Evolutionary conservation across 257 asterid genomes (phyloP).

Genomic region (Hygrophila difformis): DNA sequence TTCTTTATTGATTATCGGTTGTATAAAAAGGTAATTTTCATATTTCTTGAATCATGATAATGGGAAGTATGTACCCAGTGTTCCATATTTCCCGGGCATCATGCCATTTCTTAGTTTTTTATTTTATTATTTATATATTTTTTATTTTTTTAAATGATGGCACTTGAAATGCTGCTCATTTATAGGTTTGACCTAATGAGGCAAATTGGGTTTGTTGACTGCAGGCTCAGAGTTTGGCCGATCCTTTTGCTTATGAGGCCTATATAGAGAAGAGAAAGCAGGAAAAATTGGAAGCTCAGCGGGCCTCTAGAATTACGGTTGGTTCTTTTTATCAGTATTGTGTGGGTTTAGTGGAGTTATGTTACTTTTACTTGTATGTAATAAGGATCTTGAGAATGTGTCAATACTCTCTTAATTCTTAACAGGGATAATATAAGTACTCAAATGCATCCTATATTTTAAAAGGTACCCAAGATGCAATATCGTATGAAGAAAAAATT

Average conservation of each 20-base stretch:
- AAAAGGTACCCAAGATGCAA: no score
- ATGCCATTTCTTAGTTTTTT: neutral
- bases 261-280: conserved; percentile 60
- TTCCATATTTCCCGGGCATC: neutral
- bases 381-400: no score
- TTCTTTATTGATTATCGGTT: conserved; percentile 73
- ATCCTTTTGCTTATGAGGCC: conserved; percentile 70
- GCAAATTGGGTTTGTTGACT: neutral
- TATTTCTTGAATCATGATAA: neutral
- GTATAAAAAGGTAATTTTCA: conserved; percentile 60
- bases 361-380: no score
- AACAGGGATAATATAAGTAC: no score
- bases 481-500: no score
- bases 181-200: no score
- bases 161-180: neutral
- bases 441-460: no score
- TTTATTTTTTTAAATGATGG: neutral
- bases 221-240: conserved; percentile 72
- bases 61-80: neutral
- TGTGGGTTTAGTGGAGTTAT: no score
- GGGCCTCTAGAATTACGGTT: conserved; percentile 77
- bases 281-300: conserved; percentile 51
- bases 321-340: conserved; percentile 15
- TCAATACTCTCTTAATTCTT: no score
- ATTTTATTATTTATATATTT: neutral